These are phyloP conservation scores for Eucalyptus sp. DNA, from an alignment of 345 rosid species.

Conservation along the genomic window DNA sequence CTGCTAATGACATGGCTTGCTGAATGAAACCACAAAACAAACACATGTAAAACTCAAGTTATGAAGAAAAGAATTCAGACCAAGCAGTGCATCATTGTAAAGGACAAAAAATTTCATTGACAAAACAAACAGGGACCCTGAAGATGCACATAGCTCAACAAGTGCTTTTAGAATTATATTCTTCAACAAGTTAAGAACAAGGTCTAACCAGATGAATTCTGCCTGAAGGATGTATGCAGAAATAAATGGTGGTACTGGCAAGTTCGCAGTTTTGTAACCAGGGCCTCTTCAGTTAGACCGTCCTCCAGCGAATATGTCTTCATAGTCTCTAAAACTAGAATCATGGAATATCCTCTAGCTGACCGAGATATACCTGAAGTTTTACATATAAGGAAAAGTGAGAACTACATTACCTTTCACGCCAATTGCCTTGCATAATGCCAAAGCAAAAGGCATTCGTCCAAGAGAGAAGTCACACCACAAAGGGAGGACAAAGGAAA, in stretches of 20 bases:
- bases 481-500: not conserved
- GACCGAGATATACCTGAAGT: constrained; percentile 75
- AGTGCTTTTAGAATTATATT: not conserved
- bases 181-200: not conserved
- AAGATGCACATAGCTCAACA: not conserved
- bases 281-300: constrained; percentile 89
- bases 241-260: constrained; percentile 82
- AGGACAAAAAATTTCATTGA: not conserved
- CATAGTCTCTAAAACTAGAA: constrained; percentile 78
- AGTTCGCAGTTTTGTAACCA: constrained; percentile 85
- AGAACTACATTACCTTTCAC: not conserved
- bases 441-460: not conserved
- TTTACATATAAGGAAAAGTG: not conserved
- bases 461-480: not conserved
- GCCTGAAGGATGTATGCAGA: constrained; percentile 67
- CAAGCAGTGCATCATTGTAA: not conserved
- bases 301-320: constrained; percentile 86
- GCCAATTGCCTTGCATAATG: not conserved
- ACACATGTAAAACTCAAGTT: not conserved
- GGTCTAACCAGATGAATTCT: constrained; percentile 68
- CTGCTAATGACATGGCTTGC: not conserved
- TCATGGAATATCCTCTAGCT: constrained; percentile 82
- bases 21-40: not conserved
- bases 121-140: not conserved
- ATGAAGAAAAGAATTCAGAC: not conserved